A percentile compares a stretch with the other conserved stretches of the same genome.
These are phyloP conservation scores for Kodamaea alishanica DNA, from an alignment of 1,139 yeast genomes.

Conservation along the genomic window DNA sequence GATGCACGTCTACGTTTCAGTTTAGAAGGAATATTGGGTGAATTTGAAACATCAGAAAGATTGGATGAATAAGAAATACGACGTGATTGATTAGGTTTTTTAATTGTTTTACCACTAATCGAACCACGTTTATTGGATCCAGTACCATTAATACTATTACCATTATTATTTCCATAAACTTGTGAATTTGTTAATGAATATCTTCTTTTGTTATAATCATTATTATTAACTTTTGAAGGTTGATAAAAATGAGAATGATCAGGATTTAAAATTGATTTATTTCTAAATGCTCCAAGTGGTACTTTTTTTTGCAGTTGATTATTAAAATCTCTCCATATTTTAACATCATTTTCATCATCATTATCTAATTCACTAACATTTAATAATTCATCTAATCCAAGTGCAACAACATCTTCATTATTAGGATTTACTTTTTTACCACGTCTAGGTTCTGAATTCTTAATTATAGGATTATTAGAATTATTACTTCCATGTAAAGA, in stretches of 20 bases:
- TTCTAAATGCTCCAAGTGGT: constrained; percentile 86
- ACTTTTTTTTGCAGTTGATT: constrained; percentile 49
- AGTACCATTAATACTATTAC: constrained; percentile 1
- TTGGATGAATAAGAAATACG: too few species aligned
- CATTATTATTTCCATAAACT: constrained; percentile 7
- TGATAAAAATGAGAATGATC: constrained; percentile 24
- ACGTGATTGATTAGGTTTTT: constrained; percentile 1
- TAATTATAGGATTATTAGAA: constrained; percentile 6
- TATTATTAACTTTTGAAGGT: constrained; percentile 22
- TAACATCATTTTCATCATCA: constrained; percentile 56
- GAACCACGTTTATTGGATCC: constrained; percentile 9
- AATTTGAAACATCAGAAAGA: not conserved
- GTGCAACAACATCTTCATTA: constrained; percentile 52
- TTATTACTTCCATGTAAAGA: constrained; percentile 39
- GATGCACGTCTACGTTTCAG: constrained; percentile 53
- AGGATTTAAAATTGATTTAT: constrained; percentile 53
- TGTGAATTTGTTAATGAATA: constrained; percentile 14
- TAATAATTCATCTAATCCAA: constrained; percentile 79
- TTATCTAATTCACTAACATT: constrained; percentile 88
- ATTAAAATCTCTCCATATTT: constrained; percentile 53
- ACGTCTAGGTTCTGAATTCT: constrained; percentile 19
- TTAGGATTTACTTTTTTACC: constrained; percentile 10
- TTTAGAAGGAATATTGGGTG: constrained; percentile 18
- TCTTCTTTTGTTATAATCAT: constrained; percentile 16
- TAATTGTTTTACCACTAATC: constrained; percentile 3